Evolutionary conservation across 2,329 filamentous ascomycete genomes (phyloP).

Genomic region (Fusarium phyllophilum): DNA sequence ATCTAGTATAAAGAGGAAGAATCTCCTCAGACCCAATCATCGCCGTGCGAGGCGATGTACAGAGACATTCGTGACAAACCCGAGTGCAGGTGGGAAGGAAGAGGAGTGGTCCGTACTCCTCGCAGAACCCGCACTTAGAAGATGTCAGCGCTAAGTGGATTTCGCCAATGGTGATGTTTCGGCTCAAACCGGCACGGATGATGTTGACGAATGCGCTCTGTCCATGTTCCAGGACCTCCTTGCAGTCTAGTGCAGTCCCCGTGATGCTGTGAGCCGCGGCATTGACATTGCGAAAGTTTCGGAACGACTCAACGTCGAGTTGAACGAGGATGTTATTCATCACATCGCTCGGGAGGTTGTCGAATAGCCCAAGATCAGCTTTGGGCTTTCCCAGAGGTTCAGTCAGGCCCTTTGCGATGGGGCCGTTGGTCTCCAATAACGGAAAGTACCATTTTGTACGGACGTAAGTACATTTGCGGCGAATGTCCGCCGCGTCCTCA

Average conservation of each 20-base stretch:
- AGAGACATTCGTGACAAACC: not conserved
- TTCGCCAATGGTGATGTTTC: fast-evolving
- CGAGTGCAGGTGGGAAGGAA: not conserved
- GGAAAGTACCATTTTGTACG: not conserved
- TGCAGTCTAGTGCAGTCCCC: too few relatives aligned
- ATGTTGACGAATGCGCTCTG: too few relatives aligned
- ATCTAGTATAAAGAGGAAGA: fast-evolving
- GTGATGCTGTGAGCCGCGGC: too few relatives aligned
- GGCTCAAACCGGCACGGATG: not conserved
- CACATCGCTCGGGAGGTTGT: too few relatives aligned
- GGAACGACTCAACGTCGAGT: too few relatives aligned
- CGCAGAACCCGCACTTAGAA: fast-evolving
- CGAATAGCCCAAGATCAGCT: not conserved
- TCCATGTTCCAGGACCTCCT: too few relatives aligned
- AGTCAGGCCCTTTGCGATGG: fast-evolving
- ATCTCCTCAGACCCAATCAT: not conserved
- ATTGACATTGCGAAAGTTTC: too few relatives aligned
- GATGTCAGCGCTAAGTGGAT: fast-evolving
- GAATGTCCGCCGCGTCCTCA: fast-evolving
- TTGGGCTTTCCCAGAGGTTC: not conserved
- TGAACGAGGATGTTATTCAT: too few relatives aligned
- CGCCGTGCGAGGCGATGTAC: not conserved
- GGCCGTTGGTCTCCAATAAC: fast-evolving
- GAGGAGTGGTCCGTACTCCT: fast-evolving
- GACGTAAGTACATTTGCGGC: not conserved